Evolutionary conservation across 192 early-diverging fungal species (phyloP), one percentile per base, ranked within the genome.

Genomic region (Pilaira anomala): DNA sequence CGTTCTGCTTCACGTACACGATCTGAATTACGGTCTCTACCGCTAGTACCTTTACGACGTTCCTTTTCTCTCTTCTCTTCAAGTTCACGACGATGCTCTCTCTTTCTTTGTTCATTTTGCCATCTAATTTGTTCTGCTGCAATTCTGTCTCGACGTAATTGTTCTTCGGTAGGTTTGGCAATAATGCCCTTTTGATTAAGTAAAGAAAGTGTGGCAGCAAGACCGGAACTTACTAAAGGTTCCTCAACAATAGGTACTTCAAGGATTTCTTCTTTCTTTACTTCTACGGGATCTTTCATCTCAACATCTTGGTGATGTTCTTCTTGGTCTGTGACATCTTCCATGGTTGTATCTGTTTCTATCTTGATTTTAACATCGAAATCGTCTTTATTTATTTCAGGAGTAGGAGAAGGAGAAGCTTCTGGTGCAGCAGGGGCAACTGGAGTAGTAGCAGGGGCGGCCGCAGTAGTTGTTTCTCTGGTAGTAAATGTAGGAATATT

Each of bases 171-270:
- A n/a, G 80, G 72, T 49, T 81, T 85, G 0, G 49, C 42, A 2
- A 73, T 59, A 16, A 73, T 59, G 63, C 93, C 94, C 73, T 94
- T 90, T 67, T 95, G 87, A 21, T 74, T 81, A 33, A 98, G 74
- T 8, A 97, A 78, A 1, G 80, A 82, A 2, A 98, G 68, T 1
- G 96, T 93, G 5, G 93, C 88, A 19, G 81, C 91, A 36, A 98
- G 74, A 7, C 95, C 92, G 9, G 73, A 61, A 56, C 86, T 86
- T 9, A 96, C 85, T 1, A 92, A 67, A 11, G 92, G 95, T 60
- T 97, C 96, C 48, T 91, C 89, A 42, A 73, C 80, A 12, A 81
- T 63, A 48, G 64, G 51, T 21, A 50, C 64, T 5, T 26, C 24
- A 28, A 40, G 39, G 13, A 36, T 44, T 12, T 36, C 45, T 2